Percentiles rank a stretch among this genome's conserved stretches.
These are phyloP conservation scores for Xylaria sp. DNA, from an alignment of 2,329 filamentous ascomycete genomes.

Conservation along the genomic window DNA sequence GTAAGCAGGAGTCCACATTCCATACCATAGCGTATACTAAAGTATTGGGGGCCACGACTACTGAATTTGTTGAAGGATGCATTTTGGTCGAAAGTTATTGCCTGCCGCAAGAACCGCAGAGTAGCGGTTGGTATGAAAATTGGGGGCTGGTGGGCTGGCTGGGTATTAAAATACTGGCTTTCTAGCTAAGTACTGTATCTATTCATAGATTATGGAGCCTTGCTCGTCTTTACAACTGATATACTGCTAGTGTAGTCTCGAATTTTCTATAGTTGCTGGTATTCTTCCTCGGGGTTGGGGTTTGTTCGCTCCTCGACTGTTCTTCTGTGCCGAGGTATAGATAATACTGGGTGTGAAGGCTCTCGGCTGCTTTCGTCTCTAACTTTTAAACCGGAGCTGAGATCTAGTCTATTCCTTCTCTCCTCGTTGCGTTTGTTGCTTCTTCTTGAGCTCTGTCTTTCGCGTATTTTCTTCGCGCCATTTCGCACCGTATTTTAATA, in stretches of 20 bases:
- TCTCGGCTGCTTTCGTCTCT: slow-evolving; percentile 12
- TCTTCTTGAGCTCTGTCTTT: slow-evolving; percentile 24
- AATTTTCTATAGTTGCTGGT: not conserved
- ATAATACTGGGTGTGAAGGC: not conserved
- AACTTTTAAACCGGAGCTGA: not conserved
- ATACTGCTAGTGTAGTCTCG: not conserved
- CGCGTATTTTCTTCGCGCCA: slow-evolving; percentile 44
- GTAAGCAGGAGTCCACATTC: not conserved
- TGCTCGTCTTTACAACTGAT: not conserved
- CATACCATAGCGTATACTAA: not conserved
- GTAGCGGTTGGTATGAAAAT: not conserved
- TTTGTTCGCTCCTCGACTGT: not conserved
- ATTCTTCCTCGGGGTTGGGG: not conserved
- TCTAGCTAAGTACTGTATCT: not conserved
- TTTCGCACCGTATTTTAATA: slow-evolving; percentile 47
- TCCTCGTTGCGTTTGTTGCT: slow-evolving; percentile 12
- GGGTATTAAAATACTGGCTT: not conserved
- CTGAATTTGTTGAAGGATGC: no score
- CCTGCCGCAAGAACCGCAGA: no score
- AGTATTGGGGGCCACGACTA: no score
- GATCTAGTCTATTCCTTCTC: not conserved
- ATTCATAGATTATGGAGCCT: slow-evolving; percentile 17
- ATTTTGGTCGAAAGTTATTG: no score
- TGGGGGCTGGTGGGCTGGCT: not conserved
- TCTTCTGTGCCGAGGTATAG: not conserved